phyloP scores from a whole-genome alignment of 2,329 filamentous ascomycete genomes.

The Claviceps cyperi region DNA sequence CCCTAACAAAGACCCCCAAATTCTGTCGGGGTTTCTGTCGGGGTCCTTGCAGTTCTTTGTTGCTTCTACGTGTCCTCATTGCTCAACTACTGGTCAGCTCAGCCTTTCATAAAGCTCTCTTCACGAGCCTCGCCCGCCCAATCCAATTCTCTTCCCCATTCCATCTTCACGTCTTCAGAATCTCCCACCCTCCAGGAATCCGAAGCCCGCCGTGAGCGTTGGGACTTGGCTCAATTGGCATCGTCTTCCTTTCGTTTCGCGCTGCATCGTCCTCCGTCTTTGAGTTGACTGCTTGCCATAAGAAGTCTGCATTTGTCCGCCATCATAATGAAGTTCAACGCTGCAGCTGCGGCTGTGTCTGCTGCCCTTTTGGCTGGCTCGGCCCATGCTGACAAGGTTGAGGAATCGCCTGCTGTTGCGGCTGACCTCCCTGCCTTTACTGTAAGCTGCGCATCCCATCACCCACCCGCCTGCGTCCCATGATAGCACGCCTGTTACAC shows the following conservation, averaged over 20 bases:
- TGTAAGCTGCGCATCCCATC: constrained; percentile 39
- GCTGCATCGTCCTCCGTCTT: constrained; percentile 7
- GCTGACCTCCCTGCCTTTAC: constrained; percentile 72
- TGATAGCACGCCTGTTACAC: neutral
- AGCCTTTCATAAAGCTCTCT: constrained; percentile 3
- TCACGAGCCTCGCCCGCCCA: constrained; percentile 7
- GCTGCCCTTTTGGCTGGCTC: constrained; percentile 58
- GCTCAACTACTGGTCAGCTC: constrained; percentile 7
- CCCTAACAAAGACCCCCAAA: no score
- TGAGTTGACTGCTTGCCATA: constrained; percentile 1
- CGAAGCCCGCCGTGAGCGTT: constrained; percentile 14
- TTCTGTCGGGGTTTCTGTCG: neutral
- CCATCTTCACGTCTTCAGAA: constrained; percentile 7
- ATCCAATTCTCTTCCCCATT: constrained; percentile 9
- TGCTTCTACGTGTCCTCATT: constrained; percentile 9
- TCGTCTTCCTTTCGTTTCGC: constrained; percentile 11
- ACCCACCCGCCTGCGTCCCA: neutral
- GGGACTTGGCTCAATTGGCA: constrained; percentile 10
- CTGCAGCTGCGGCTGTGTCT: constrained; percentile 61
- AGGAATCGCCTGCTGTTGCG: constrained; percentile 45
- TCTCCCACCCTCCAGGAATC: constrained; percentile 14
- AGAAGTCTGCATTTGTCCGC: constrained; percentile 26
- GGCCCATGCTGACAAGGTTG: constrained; percentile 53
- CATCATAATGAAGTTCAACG: constrained; percentile 67
- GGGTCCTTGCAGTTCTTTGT: neutral